Percentiles rank a stretch among this genome's conserved stretches.
These are phyloP conservation scores for Leptomonas seymouri DNA, from an alignment of 208 protist genomes.

Conservation along the genomic window DNA sequence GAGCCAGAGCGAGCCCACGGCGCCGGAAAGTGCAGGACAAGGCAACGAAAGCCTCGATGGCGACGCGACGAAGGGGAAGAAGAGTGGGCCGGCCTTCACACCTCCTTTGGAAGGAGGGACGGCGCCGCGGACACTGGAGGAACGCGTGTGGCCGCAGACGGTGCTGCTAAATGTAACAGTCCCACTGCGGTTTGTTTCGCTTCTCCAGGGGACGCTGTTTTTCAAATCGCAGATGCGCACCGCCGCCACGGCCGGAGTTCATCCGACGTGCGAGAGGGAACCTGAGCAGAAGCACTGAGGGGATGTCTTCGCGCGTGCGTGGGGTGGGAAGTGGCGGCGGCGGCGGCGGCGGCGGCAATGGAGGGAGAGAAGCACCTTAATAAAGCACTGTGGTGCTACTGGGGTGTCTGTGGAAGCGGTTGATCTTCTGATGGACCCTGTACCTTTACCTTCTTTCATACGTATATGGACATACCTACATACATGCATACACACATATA, in stretches of 20 bases:
- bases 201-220: slow-evolving; percentile 50
- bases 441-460: too few relatives aligned
- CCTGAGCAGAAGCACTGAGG: background rate
- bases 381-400: too few relatives aligned
- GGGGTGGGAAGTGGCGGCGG: too few relatives aligned
- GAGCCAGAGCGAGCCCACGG: slow-evolving; percentile 4
- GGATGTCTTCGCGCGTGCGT: too few relatives aligned
- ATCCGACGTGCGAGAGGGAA: background rate
- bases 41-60: background rate
- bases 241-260: slow-evolving; percentile 8
- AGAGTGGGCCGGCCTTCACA: background rate
- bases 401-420: too few relatives aligned
- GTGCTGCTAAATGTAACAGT: slow-evolving; percentile 50
- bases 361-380: too few relatives aligned
- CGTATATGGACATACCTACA: too few relatives aligned
- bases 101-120: background rate
- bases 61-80: background rate
- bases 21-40: background rate
- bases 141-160: slow-evolving; percentile 31
- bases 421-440: too few relatives aligned
- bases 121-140: slow-evolving; percentile 20
- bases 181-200: slow-evolving; percentile 31
- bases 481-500: too few relatives aligned
- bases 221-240: slow-evolving; percentile 29
- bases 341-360: too few relatives aligned